Conservation (phyloP, 1,284 basidiomycete species). For the Tylopilus sp. region DNA sequence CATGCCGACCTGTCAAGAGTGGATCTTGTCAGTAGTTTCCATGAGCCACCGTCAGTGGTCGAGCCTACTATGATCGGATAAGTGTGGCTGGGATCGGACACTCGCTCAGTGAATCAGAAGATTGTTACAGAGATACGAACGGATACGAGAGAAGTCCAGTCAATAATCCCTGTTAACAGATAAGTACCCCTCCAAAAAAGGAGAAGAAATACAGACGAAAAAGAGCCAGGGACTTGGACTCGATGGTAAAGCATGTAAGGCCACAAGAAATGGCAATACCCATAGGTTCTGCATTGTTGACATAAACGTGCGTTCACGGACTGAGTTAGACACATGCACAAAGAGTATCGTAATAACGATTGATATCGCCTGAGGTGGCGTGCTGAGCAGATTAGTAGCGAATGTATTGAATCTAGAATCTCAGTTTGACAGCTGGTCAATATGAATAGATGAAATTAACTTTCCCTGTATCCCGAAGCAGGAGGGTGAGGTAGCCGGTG, state of each 20-base stretch:
- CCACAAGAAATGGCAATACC: slow-evolving; percentile 42
- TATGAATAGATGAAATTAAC: background rate
- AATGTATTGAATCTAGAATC: slow-evolving; percentile 65
- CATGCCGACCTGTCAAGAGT: slow-evolving; percentile 58
- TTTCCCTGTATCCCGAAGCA: slow-evolving; percentile 61
- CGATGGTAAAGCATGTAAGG: slow-evolving; percentile 54
- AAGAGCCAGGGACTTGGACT: slow-evolving; percentile 61
- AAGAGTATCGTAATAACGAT: slow-evolving; percentile 57
- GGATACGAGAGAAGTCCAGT: slow-evolving; percentile 26
- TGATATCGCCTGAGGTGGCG: slow-evolving; percentile 51
- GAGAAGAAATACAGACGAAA: slow-evolving; percentile 44
- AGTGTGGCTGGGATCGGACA: slow-evolving; percentile 28
- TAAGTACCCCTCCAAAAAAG: background rate
- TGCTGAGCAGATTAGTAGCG: slow-evolving; percentile 68
- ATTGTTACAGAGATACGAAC: slow-evolving; percentile 1
- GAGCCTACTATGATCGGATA: slow-evolving; percentile 48
- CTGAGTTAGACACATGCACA: slow-evolving; percentile 55
- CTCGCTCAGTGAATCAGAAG: slow-evolving; percentile 17
- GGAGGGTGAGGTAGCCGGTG: slow-evolving; percentile 58
- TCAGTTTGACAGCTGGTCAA: background rate
- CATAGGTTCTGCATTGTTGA: too few species aligned
- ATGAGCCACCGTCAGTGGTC: background rate
- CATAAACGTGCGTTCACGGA: slow-evolving; percentile 48
- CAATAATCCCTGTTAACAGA: slow-evolving; percentile 16
- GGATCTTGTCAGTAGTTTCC: background rate